A percentile compares a stretch with the other conserved stretches of the same genome.
These are phyloP conservation scores for Rosellinia necatrix DNA, from an alignment of 2,329 filamentous ascomycete genomes.

Conservation along the genomic window DNA sequence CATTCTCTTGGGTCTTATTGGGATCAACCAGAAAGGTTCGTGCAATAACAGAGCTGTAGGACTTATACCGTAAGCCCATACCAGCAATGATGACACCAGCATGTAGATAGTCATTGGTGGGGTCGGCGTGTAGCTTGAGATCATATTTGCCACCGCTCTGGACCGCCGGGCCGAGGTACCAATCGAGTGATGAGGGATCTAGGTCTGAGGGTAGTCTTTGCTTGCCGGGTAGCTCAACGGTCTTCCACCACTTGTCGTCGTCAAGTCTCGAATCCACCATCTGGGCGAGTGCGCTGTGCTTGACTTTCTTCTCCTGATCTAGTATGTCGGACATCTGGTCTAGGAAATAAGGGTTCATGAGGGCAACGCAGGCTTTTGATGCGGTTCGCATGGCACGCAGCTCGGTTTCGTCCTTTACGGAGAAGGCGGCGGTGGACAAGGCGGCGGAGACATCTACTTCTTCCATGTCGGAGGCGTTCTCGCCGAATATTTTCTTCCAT, in stretches of 20 bases:
- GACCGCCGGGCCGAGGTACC: constrained; percentile 87
- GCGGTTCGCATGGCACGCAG: constrained; percentile 92
- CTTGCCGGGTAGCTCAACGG: constrained; percentile 68
- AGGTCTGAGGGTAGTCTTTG: constrained; percentile 85
- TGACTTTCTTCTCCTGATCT: constrained; percentile 96
- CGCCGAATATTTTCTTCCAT: constrained; percentile 84
- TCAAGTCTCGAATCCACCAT: constrained; percentile 92
- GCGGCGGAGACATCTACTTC: constrained; percentile 85
- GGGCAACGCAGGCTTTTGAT: constrained; percentile 88
- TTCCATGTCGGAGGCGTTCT: constrained; percentile 82
- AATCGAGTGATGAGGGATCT: constrained; percentile 87
- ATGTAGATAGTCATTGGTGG: constrained; percentile 82
- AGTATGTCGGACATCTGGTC: constrained; percentile 97
- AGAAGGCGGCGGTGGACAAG: constrained; percentile 81
- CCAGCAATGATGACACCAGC: constrained; percentile 92
- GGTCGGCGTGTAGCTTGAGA: constrained; percentile 75
- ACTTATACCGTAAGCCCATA: constrained; percentile 92
- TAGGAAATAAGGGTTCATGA: constrained; percentile 96
- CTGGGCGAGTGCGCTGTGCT: constrained; percentile 82
- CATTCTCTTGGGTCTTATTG: constrained; percentile 91
- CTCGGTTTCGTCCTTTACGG: constrained; percentile 94
- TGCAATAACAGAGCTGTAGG: constrained; percentile 89
- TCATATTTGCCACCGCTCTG: constrained; percentile 98
- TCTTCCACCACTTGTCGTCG: constrained; percentile 91
- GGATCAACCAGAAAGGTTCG: constrained; percentile 96